phyloP scores from a whole-genome alignment of 2,329 filamentous ascomycete genomes.

The Colletotrichum tamarilloi region DNA sequence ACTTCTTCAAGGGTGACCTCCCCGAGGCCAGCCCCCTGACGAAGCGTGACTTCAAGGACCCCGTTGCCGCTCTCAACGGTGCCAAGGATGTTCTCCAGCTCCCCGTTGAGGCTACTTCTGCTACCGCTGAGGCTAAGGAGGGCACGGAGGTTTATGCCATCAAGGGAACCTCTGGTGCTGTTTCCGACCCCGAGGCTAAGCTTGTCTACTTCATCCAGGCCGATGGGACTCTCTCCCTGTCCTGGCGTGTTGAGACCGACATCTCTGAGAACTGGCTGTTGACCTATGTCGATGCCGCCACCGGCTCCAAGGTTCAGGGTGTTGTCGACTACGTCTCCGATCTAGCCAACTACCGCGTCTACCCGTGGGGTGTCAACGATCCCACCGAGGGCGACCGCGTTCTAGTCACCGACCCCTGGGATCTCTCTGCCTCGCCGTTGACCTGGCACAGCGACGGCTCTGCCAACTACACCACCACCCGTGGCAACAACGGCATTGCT shows the following conservation, averaged over 20 bases:
- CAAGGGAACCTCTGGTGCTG: conserved; percentile 56
- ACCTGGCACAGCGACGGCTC: conserved; percentile 60
- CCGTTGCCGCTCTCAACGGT: conserved; percentile 56
- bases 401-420: conserved; percentile 56
- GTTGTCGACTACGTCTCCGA: conserved; percentile 62
- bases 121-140: conserved; percentile 42
- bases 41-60: conserved; percentile 55
- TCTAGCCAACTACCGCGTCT: conserved; percentile 63
- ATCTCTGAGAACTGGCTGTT: conserved; percentile 63
- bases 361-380: conserved; percentile 63
- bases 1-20: conserved; percentile 54
- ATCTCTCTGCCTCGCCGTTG: conserved; percentile 52
- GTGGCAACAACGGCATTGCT: conserved; percentile 65
- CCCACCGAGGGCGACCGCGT: conserved; percentile 56
- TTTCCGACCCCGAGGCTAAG: conserved; percentile 60
- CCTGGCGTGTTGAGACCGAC: conserved; percentile 66
- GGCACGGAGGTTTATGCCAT: conserved; percentile 48
- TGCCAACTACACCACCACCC: conserved; percentile 58
- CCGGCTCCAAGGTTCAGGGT: conserved; percentile 55
- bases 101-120: conserved; percentile 42
- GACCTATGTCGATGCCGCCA: conserved; percentile 61
- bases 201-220: conserved; percentile 61
- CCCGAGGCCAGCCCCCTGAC: conserved; percentile 49
- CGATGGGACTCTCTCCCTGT: conserved; percentile 55
- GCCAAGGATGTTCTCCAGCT: conserved; percentile 48